Percentiles rank a stretch among this genome's conserved stretches.
phyloP scores from a whole-genome alignment of 2,329 filamentous ascomycete species.

The Curvularia sp. region DNA sequence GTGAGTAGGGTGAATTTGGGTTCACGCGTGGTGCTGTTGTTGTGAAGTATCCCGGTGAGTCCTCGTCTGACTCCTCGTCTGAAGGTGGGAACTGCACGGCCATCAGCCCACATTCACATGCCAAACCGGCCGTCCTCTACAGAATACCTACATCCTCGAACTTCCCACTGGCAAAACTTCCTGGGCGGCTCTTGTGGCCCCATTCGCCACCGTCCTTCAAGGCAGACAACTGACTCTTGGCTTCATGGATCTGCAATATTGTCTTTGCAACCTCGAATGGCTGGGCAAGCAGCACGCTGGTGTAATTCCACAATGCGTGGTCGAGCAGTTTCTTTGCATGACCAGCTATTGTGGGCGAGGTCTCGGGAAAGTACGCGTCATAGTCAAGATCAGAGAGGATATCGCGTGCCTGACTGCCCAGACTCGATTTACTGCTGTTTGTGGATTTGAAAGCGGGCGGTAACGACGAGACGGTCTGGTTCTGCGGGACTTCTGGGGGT shows the following conservation, averaged over 20 bases:
- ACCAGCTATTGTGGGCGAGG: conserved; percentile 72
- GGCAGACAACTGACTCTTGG: conserved; percentile 45
- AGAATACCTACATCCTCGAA: conserved; percentile 41
- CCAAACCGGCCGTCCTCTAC: not conserved
- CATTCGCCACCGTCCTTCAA: conserved; percentile 29
- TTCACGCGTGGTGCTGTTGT: conserved; percentile 63
- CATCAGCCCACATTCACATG: conserved; percentile 31
- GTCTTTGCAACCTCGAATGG: conserved; percentile 98
- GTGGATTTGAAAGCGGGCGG: conserved; percentile 43
- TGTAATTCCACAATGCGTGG: conserved; percentile 90
- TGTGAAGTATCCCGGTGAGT: conserved; percentile 78
- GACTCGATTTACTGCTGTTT: conserved; percentile 57
- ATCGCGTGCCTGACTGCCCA: conserved; percentile 74
- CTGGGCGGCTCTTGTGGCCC: conserved; percentile 36
- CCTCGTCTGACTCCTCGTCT: conserved; percentile 78
- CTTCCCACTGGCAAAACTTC: conserved; percentile 44
- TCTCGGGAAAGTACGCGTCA: conserved; percentile 81
- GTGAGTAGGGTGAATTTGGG: conserved; percentile 44
- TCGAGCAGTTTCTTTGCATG: conserved; percentile 80
- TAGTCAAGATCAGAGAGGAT: conserved; percentile 92
- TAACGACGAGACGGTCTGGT: conserved; percentile 37
- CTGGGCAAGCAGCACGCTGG: conserved; percentile 85
- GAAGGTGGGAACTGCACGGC: conserved; percentile 53
- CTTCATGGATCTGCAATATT: conserved; percentile 77
- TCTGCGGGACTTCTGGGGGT: conserved; percentile 54